Conservation (phyloP, 768 basidiomycete genomes). For the Suillus subaureus region DNA sequence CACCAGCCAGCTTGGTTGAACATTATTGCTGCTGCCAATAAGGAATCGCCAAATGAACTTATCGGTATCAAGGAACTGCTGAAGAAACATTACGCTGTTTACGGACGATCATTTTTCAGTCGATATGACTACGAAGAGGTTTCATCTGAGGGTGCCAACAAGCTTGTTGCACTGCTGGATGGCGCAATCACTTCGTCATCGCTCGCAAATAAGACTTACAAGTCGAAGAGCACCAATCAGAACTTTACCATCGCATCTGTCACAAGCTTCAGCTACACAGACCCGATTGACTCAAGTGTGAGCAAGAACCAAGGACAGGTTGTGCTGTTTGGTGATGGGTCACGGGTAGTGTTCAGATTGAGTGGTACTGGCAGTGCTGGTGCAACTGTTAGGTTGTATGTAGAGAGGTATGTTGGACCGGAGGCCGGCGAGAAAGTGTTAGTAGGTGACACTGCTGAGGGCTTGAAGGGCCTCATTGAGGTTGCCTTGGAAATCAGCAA, state of each 20-base stretch:
- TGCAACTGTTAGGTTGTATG: constrained; percentile 95
- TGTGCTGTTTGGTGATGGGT: constrained; percentile 89
- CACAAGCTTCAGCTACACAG: constrained; percentile 94
- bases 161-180: constrained; percentile 80
- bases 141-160: constrained; percentile 85
- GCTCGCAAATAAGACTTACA: constrained; percentile 69
- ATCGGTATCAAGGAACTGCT: constrained; percentile 92
- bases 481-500: constrained; percentile 87
- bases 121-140: constrained; percentile 99
- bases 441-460: constrained; percentile 78
- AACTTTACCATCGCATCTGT: constrained; percentile 77
- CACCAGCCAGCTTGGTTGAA: constrained; percentile 84
- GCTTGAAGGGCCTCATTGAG: constrained; percentile 93
- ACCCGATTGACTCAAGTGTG: constrained; percentile 95
- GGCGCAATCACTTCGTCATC: constrained; percentile 64
- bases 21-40: constrained; percentile 90
- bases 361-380: constrained; percentile 96
- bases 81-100: constrained; percentile 82
- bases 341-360: constrained; percentile 92
- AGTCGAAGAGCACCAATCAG: constrained; percentile 63
- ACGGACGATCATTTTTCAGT: constrained; percentile 98
- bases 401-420: constrained; percentile 86
- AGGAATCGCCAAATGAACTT: constrained; percentile 69
- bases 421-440: constrained; percentile 71
- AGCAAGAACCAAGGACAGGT: constrained; percentile 96